These are phyloP conservation scores for Trichophaea hybrida DNA, from an alignment of 2,329 filamentous ascomycete species.

Conservation along the genomic window DNA sequence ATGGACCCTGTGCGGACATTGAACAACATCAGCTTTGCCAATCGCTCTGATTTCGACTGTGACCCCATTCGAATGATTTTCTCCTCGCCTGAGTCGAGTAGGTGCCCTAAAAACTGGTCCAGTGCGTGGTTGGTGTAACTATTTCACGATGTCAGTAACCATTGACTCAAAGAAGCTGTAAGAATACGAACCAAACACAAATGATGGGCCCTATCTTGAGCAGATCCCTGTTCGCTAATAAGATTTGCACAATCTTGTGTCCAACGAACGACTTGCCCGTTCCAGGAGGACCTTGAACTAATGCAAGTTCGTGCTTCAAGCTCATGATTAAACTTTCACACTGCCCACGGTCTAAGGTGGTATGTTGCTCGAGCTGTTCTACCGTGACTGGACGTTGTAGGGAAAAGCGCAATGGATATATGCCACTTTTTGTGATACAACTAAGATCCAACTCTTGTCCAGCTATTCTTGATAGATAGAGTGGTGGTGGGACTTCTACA, in stretches of 20 bases:
- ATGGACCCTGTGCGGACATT: not conserved
- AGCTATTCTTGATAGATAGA: conserved; percentile 14
- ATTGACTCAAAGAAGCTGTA: not conserved
- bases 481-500: conserved; percentile 17
- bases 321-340: conserved; percentile 40
- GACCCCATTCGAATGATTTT: conserved; percentile 49
- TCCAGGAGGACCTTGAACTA: conserved; percentile 57
- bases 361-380: conserved; percentile 28
- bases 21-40: conserved; percentile 28
- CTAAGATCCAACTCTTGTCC: conserved; percentile 10
- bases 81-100: conserved; percentile 36
- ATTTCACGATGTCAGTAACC: not conserved
- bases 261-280: conserved; percentile 44
- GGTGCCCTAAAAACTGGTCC: conserved; percentile 46
- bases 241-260: conserved; percentile 33
- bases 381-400: conserved; percentile 12
- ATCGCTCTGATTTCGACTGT: conserved; percentile 40
- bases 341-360: conserved; percentile 41
- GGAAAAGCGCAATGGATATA: conserved; percentile 10
- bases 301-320: conserved; percentile 40
- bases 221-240: conserved; percentile 31
- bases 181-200: conserved; percentile 30
- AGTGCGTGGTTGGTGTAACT: conserved; percentile 43
- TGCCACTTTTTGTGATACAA: conserved; percentile 10
- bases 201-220: conserved; percentile 39